Evolutionary conservation across 176 grass and related monocot species (phyloP).

Genomic region (Bothriochloa decipiens): DNA sequence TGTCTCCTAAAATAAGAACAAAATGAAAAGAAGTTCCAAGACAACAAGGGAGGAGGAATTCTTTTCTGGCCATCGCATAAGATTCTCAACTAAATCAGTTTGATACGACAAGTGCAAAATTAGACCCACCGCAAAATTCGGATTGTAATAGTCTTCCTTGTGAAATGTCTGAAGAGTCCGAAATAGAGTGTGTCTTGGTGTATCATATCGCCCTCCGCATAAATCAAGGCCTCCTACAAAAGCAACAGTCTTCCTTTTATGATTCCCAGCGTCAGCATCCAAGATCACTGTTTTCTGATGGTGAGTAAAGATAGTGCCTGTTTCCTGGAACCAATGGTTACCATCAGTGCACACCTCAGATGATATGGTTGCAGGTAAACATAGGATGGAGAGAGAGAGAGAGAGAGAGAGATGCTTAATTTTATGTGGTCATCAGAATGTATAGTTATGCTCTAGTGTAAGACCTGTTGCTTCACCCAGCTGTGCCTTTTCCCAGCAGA

Average conservation of each 20-base stretch:
- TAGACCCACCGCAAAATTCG: conserved; percentile 71
- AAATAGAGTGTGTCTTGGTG: conserved; percentile 71
- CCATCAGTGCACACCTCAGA: conserved; percentile 17
- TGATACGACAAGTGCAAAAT: neutral
- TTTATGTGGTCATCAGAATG: neutral
- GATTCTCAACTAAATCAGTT: neutral
- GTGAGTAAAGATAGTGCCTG: conserved; percentile 88
- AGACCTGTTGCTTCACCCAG: conserved; percentile 81
- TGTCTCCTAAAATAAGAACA: neutral
- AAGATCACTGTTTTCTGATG: conserved; percentile 97
- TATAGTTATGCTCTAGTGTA: neutral
- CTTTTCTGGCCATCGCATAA: neutral
- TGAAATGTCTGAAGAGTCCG: conserved; percentile 75
- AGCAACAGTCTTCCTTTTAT: conserved; percentile 78
- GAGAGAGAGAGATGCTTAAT: neutral
- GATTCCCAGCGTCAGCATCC: conserved; percentile 68
- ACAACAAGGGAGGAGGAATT: neutral
- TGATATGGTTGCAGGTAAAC: conserved; percentile 2
- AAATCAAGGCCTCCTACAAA: conserved; percentile 97
- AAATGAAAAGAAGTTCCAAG: neutral
- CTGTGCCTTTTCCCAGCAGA: conserved; percentile 80
- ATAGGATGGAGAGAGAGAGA: neutral
- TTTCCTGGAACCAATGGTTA: conserved; percentile 63
- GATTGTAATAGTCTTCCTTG: conserved; percentile 91
- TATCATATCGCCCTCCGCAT: conserved; percentile 89